Evolutionary conservation across 495 filamentous ascomycete species (phyloP), one percentile per base, ranked within the genome.

Genomic region (Xanthoparmelia taractica): DNA sequence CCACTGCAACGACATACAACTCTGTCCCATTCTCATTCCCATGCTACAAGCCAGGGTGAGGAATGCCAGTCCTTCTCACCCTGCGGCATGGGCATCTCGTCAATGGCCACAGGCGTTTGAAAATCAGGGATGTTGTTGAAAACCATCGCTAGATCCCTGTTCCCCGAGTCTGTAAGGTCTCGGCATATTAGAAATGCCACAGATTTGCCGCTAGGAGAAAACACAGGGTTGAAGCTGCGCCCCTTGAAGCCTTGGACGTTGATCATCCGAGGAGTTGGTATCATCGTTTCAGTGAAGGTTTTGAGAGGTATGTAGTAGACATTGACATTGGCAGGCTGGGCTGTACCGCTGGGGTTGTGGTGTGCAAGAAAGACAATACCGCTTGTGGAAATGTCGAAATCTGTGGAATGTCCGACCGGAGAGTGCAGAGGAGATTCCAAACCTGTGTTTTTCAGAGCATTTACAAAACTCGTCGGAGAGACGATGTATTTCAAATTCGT

Each of bases 311-410:
- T 77, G 56, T 80, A 80, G 71, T 89, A 91, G 15, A 89, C 72
- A 60, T 89, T 80, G 5, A 81, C 82, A 67, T 87, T 87, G 27
- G 86, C 89, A 72, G 86, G 80, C n/a, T 81, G 74, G 0, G 86
- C 86, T 11, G 80, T 78, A 63, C 85, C 77, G 2, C 87, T 55
- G 12, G 2, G 12, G 41, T 31, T 27, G 18, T 70, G 17, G 67
- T 88, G 93, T 1, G 91, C 85, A 45, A 93, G 82, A 71, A 96
- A 96, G 1, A 89, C 84, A 63, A 96, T 79, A 2, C 80, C 80
- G 0, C 70, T 74, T 47, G 75, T 71, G 54, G 76, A 74, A 63
- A 85, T 80, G 66, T 82, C 84, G 60, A 79, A 89, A 69, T 87
- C 82, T 36, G 74, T 74, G 29, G 79, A 68, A 40, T 78, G 77